phyloP scores from a whole-genome alignment of 2,329 filamentous ascomycete species.

The Drechslerella stenobrocha region DNA sequence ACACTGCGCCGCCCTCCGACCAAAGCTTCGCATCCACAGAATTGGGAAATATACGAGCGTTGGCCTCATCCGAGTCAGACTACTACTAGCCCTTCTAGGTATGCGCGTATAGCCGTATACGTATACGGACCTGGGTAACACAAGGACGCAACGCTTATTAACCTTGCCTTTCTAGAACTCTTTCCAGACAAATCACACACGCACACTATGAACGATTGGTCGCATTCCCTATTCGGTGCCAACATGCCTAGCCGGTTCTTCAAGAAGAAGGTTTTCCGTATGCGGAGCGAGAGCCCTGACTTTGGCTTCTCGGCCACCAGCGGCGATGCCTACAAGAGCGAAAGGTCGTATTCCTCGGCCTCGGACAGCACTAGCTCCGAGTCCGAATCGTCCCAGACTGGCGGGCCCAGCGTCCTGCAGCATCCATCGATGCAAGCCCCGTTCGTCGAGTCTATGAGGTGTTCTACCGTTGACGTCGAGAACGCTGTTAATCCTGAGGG shows the following conservation, averaged over 20 bases:
- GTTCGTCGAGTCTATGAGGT: slow-evolving; percentile 74
- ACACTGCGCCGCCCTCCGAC: too few relatives aligned
- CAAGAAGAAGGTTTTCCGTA: slow-evolving; percentile 34
- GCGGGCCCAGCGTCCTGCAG: slow-evolving; percentile 55
- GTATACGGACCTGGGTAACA: not conserved
- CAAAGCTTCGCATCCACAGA: too few relatives aligned
- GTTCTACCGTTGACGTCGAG: slow-evolving; percentile 70
- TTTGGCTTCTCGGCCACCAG: slow-evolving; percentile 32
- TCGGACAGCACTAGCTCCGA: slow-evolving; percentile 40
- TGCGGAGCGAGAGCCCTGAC: slow-evolving; percentile 39
- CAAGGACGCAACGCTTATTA: not conserved
- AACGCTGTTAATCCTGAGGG: slow-evolving; percentile 75
- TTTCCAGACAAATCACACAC: not conserved
- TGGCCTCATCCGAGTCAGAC: not conserved
- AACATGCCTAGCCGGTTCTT: slow-evolving; percentile 45
- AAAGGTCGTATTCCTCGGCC: slow-evolving; percentile 44
- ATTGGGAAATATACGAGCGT: not conserved
- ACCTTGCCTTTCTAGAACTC: not conserved
- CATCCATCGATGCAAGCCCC: slow-evolving; percentile 80
- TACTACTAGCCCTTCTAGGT: not conserved
- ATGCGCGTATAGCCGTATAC: not conserved
- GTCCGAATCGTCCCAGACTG: slow-evolving; percentile 17
- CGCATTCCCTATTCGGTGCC: slow-evolving; percentile 20
- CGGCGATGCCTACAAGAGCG: slow-evolving; percentile 32
- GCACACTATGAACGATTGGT: slow-evolving; percentile 10